phyloP scores from a whole-genome alignment of 768 basidiomycete species.

The Lactarius vividus region DNA sequence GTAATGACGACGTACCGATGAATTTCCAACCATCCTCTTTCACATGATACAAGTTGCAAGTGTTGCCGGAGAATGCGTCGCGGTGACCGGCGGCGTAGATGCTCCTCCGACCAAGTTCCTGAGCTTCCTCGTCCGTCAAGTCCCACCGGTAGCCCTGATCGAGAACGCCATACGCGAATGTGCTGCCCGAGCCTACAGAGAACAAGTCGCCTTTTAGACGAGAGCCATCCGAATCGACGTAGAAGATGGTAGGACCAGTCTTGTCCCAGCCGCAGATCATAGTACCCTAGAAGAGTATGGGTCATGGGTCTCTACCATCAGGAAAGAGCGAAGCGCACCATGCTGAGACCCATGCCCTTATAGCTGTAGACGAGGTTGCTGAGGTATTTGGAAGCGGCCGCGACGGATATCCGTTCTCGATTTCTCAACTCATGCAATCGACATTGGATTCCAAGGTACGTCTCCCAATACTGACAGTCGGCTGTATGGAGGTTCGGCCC shows the following conservation, averaged over 20 bases:
- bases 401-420: constrained; percentile 95
- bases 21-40: constrained; percentile 95
- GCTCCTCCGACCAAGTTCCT: constrained; percentile 88
- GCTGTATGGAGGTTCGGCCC: constrained; percentile 44
- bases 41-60: constrained; percentile 94
- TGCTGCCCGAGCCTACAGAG: constrained; percentile 97
- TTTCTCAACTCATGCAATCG: constrained; percentile 95
- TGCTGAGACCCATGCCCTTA: constrained; percentile 98
- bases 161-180: constrained; percentile 97
- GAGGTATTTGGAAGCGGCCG: constrained; percentile 97
- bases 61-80: constrained; percentile 95
- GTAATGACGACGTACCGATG: constrained; percentile 59
- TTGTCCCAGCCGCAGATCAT: constrained; percentile 99
- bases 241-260: constrained; percentile 93
- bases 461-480: constrained; percentile 98
- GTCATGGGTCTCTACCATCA: neutral
- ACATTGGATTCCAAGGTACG: constrained; percentile 97
- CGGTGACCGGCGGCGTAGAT: constrained; percentile 98
- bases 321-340: constrained; percentile 55
- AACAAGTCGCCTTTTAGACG: constrained; percentile 97
- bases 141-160: constrained; percentile 97
- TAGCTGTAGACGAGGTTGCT: constrained; percentile 97
- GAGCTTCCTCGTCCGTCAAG: constrained; percentile 86
- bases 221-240: constrained; percentile 96
- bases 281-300: constrained; percentile 63